A percentile compares a stretch with the other conserved stretches of the same genome.
Evolutionary conservation across 1,284 basidiomycete genomes (phyloP).

Genomic region (Vanrija humicola): DNA sequence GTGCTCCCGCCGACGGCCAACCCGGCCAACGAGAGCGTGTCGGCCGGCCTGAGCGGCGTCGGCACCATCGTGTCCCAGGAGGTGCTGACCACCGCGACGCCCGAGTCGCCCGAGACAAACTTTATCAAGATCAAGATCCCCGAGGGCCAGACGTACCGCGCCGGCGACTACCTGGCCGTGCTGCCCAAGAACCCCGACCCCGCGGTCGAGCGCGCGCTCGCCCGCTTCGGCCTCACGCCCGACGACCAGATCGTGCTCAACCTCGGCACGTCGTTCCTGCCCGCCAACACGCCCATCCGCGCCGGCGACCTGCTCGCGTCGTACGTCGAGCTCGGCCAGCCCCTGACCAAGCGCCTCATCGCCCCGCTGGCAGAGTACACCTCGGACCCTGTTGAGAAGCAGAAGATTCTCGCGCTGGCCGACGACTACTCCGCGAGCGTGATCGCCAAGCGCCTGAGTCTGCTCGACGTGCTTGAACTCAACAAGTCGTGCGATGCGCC

Average conservation of each 20-base stretch:
- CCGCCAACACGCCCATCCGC: constrained; percentile 48
- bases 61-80: constrained; percentile 14
- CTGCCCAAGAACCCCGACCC: constrained; percentile 19
- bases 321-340: constrained; percentile 53
- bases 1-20: constrained; percentile 11
- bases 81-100: constrained; percentile 11
- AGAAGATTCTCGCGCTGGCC: constrained; percentile 5
- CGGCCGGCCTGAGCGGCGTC: constrained; percentile 11
- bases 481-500: constrained; percentile 47
- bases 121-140: constrained; percentile 54
- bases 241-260: constrained; percentile 22
- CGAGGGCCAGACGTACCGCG: constrained; percentile 49
- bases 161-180: constrained; percentile 56
- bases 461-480: constrained; percentile 50
- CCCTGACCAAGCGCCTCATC: constrained; percentile 24
- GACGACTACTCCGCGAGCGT: constrained; percentile 17
- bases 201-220: constrained; percentile 7
- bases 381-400: constrained; percentile 1
- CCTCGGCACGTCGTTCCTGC: constrained; percentile 33
- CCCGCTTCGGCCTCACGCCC: constrained; percentile 8
- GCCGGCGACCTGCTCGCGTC: constrained; percentile 49
- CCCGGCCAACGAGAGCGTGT: constrained; percentile 4
- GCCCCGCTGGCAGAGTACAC: constrained; percentile 12
- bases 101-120: constrained; percentile 14
- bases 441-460: constrained; percentile 49